phyloP scores from a whole-genome alignment of 2,329 filamentous ascomycete species.

The Penicillium corylophilum region DNA sequence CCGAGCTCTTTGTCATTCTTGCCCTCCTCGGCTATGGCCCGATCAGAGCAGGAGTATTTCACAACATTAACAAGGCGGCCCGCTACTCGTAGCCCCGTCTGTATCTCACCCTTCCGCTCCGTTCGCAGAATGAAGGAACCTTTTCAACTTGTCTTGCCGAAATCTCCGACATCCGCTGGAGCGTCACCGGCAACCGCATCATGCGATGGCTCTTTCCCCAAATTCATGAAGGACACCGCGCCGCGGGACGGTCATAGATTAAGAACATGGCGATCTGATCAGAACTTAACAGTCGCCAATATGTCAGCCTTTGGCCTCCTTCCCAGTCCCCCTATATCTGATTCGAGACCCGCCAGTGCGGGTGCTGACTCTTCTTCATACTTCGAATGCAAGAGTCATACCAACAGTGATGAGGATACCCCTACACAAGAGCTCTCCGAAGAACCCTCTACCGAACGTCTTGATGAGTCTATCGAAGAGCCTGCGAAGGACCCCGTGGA shows the following conservation, averaged over 20 bases:
- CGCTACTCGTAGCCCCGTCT: slow-evolving; percentile 26
- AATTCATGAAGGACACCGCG: slow-evolving; percentile 18
- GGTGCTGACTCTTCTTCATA: slow-evolving; percentile 29
- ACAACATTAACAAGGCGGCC: slow-evolving; percentile 24
- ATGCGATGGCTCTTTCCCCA: slow-evolving; percentile 24
- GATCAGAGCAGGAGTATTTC: slow-evolving; percentile 32
- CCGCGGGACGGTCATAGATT: slow-evolving; percentile 27
- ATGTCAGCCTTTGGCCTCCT: slow-evolving; percentile 37
- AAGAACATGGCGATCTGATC: slow-evolving; percentile 38
- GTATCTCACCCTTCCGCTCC: slow-evolving; percentile 40
- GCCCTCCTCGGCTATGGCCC: slow-evolving; percentile 29
- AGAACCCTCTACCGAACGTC: background rate
- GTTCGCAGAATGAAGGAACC: slow-evolving; percentile 42
- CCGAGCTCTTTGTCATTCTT: slow-evolving; percentile 37
- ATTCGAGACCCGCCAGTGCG: slow-evolving; percentile 28
- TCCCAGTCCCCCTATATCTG: slow-evolving; percentile 39
- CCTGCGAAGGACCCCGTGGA: background rate
- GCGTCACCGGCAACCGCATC: slow-evolving; percentile 30
- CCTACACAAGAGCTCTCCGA: slow-evolving; percentile 5
- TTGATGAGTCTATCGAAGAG: background rate
- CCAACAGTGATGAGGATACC: background rate
- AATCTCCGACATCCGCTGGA: slow-evolving; percentile 29
- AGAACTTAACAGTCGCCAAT: slow-evolving; percentile 32
- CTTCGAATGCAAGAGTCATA: slow-evolving; percentile 20
- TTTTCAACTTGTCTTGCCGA: slow-evolving; percentile 37